Base-by-base conservation (phyloP, 2,329 filamentous ascomycete genomes). In the Xenosphaeropsis pyriputrescens region DNA sequence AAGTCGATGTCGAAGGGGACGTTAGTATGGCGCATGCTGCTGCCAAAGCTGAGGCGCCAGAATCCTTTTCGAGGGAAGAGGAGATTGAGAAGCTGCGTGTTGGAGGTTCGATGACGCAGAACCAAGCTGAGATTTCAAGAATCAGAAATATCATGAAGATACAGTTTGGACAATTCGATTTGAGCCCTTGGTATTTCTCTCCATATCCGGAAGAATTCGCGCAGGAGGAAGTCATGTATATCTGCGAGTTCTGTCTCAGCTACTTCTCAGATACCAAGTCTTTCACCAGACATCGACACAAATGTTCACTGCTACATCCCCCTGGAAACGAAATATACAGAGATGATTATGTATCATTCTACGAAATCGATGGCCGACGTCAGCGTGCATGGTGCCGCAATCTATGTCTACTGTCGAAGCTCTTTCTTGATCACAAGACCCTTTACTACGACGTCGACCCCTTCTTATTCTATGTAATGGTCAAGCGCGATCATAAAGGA, bases 401-500 rank as follows among this genome's bases (percentile, higher is more conserved):
- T 49, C 70, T 98, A 5, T 98, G 91, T 57, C 66, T 98, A 8
- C 67, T 98, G 13, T 91, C 82, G 16, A 98, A 98, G 54, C 84
- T 96, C 62, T 98, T 98, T 55, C 70, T 98, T 29, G 91, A 93
- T 47, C 93, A 95, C 58, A 98, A 98, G 60, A 96, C 91, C 5
- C 75, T 98, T 6, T 98, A 95, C 65, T 98, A 98, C 63, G 91
- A 98, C 50, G 91, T 98, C n/a, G 91, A 98, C 46, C 91, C 91
- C 0, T 98, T 98, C 55, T 63, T 98, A 29, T 98, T 98, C 64
- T 98, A 98, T 60, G 89, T 94, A 57, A 95, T 98, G 89, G 85
- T 85, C 18, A 80, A 79, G 31, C 77, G 83, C 47, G 84, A 88
- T 45, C 85, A 93, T 36, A 79, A 86, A 50, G 91, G 91, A 12